Evolutionary conservation across 2,329 filamentous ascomycete species (phyloP), one percentile per base, ranked within the genome.

Genomic region (Microdochium paspali): DNA sequence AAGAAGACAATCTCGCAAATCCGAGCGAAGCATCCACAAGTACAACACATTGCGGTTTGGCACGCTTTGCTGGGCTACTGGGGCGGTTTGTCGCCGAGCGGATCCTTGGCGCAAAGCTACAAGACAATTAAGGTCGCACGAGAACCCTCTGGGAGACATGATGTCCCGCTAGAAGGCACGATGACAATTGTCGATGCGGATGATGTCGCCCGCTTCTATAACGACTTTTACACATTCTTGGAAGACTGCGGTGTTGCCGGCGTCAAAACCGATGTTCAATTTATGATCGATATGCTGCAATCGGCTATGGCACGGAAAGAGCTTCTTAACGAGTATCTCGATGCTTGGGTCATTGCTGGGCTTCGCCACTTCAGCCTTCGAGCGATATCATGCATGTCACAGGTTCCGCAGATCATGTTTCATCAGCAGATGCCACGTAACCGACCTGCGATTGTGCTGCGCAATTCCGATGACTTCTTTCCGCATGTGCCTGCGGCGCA

Each of bases 201-300:
- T 42, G 89, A 96, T 54, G 79, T 91, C 1, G 67, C 71, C 10
- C 76, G 74, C 25, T 87, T 96, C 61, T 98, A 95, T 63, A 74
- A 89, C 49, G 91, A 97, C 62, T 97, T 97, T 62, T 98, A 97
- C 62, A 66, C 69, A 2, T 97, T 95, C 58, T 76, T 98, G 1
- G 73, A 74, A 0, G 74, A 76, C 3, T 77, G 78, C 30, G 90
- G 90, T 1, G 72, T 98, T 26, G 87, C 95, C 61, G 84, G 83
- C 0, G 90, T 95, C 55, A 98, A 98, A 65, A 90, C 90, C 0
- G 93, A 98, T 61, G 89, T 82, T 0, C 91, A 98, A 59, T 95
- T 90, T 67, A 87, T 90, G 69, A 70, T 95, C 18, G 91, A 97
- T 61, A 78, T 84, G 3, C 77, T 90, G 56, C 68, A 76, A 23